Percentiles rank a stretch among this genome's conserved stretches.
Conservation (phyloP, 495 filamentous ascomycete species). For the Penicillium cataractarum region DNA sequence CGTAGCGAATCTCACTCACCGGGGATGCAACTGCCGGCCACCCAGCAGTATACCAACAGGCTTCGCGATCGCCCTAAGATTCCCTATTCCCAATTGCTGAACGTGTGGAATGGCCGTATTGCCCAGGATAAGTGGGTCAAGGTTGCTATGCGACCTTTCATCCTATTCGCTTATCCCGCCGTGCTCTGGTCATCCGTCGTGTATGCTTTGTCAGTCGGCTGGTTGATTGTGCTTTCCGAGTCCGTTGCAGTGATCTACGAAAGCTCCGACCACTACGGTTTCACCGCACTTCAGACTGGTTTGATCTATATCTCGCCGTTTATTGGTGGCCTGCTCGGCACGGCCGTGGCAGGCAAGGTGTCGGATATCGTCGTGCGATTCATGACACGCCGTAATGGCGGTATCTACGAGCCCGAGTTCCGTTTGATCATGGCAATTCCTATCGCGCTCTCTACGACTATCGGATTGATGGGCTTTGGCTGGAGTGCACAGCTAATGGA, state of each 20-base stretch:
- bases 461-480: conserved; percentile 91
- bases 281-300: conserved; percentile 77
- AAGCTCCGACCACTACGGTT: conserved; percentile 67
- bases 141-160: conserved; percentile 75
- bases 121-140: conserved; percentile 77
- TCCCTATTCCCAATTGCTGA: conserved; percentile 71
- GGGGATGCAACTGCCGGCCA: conserved; percentile 25
- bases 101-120: conserved; percentile 75
- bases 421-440: conserved; percentile 89
- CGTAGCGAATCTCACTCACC: conserved; percentile 40
- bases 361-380: conserved; percentile 80
- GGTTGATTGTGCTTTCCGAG: conserved; percentile 94
- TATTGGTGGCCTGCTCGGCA: conserved; percentile 85
- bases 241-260: conserved; percentile 79
- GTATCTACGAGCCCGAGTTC: conserved; percentile 96
- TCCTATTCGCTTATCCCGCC: conserved; percentile 84
- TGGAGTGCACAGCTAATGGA: conserved; percentile 80
- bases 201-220: conserved; percentile 89
- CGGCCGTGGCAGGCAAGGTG: conserved; percentile 86
- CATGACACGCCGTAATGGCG: conserved; percentile 84
- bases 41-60: conserved; percentile 59
- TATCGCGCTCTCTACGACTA: conserved; percentile 74
- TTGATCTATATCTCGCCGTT: conserved; percentile 91
- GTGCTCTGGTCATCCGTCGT: conserved; percentile 90
- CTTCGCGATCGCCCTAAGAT: conserved; percentile 63